Conservation (phyloP, 208 protist genomes). For the Leishmania turanica region DNA sequence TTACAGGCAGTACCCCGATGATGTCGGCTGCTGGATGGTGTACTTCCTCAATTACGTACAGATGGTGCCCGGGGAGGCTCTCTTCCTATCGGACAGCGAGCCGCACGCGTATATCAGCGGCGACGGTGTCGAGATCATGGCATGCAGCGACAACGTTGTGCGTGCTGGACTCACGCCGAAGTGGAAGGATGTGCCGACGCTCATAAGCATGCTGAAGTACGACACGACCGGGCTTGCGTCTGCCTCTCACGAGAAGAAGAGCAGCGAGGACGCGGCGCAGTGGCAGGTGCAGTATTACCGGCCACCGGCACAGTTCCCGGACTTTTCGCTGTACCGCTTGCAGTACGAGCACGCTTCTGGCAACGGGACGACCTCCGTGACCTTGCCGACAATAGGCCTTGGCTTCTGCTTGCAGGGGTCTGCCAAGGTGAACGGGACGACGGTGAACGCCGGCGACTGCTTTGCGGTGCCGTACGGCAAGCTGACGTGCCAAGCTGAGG, state of each 20-base stretch:
- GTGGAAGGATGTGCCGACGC: slow-evolving; percentile 95
- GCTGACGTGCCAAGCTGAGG: slow-evolving; percentile 57
- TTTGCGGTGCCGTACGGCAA: slow-evolving; percentile 84
- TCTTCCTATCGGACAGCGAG: slow-evolving; percentile 97
- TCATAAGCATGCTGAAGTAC: slow-evolving; percentile 94
- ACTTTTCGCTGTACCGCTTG: slow-evolving; percentile 86
- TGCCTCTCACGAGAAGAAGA: slow-evolving; percentile 51
- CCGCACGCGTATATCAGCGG: slow-evolving; percentile 98
- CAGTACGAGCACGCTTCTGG: slow-evolving; percentile 52
- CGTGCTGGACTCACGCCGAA: slow-evolving; percentile 97
- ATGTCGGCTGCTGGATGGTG: slow-evolving; percentile 98
- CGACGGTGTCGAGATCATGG: slow-evolving; percentile 98
- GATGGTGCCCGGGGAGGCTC: slow-evolving; percentile 92
- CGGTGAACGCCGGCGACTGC: slow-evolving; percentile 65
- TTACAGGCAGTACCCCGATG: slow-evolving; percentile 94
- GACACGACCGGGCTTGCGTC: slow-evolving; percentile 64
- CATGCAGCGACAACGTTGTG: slow-evolving; percentile 97
- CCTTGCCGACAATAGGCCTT: slow-evolving; percentile 83
- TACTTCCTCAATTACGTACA: slow-evolving; percentile 97
- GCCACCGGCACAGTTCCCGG: slow-evolving; percentile 76
- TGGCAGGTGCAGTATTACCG: slow-evolving; percentile 89
- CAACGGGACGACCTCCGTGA: slow-evolving; percentile 36
- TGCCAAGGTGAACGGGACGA: slow-evolving; percentile 68
- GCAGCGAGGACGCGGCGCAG: slow-evolving; percentile 26
- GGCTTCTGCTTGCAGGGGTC: slow-evolving; percentile 82